Evolutionary conservation across 495 filamentous ascomycete species (phyloP).

Genomic region (Aspergillus bertholletiae): DNA sequence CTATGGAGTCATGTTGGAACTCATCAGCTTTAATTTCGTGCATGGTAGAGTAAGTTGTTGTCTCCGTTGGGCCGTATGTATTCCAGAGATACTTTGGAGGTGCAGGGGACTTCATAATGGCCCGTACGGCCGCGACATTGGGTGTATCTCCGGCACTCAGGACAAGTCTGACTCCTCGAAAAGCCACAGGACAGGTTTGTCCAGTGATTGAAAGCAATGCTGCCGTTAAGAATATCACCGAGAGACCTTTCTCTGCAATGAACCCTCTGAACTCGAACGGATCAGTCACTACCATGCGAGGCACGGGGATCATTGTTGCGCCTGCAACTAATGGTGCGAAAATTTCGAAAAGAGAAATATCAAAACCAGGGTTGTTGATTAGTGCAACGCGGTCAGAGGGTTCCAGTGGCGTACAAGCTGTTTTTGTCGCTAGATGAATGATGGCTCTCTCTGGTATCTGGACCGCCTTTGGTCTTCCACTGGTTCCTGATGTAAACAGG

Average conservation of each 20-base stretch:
- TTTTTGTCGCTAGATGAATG: conserved; percentile 2
- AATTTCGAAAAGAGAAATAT: conserved; percentile 7
- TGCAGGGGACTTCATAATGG: conserved; percentile 1
- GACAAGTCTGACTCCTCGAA: conserved; percentile 4
- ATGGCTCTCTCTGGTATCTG: conserved; percentile 7
- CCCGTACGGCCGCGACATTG: conserved; percentile 1
- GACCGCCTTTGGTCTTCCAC: conserved; percentile 7
- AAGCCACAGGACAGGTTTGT: conserved; percentile 6
- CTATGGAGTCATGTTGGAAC: background rate
- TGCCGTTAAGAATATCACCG: conserved; percentile 1
- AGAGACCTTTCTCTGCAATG: background rate
- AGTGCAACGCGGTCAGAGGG: conserved; percentile 2
- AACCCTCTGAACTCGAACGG: conserved; percentile 4
- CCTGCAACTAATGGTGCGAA: conserved; percentile 3
- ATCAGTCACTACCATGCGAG: conserved; percentile 7
- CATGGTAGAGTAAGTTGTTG: conserved; percentile 1
- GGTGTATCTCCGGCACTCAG: conserved; percentile 8
- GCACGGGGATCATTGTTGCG: conserved; percentile 1
- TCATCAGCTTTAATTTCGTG: background rate
- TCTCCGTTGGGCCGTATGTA: conserved; percentile 8
- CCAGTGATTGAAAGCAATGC: conserved; percentile 6
- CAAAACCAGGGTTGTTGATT: conserved; percentile 10
- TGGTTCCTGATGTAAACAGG: conserved; percentile 7
- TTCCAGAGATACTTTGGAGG: conserved; percentile 7
- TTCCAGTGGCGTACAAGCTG: background rate